phyloP scores from a whole-genome alignment of 202 grass and related monocot species.

The Saccharum hybrid region DNA sequence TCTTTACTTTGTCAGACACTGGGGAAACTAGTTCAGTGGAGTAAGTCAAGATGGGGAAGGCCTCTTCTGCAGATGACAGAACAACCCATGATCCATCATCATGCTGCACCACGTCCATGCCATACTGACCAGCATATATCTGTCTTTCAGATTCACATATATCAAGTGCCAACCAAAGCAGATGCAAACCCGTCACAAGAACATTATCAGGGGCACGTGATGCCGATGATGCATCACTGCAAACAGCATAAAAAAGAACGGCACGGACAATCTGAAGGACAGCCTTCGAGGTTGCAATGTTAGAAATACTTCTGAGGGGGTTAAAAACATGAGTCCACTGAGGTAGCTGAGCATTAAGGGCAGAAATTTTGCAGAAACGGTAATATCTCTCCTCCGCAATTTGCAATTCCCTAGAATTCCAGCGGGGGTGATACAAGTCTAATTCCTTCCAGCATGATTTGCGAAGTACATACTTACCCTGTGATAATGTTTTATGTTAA shows the following conservation, averaged over 20 bases:
- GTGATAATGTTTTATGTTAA: conserved; percentile 34
- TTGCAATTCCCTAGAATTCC: conserved; percentile 96
- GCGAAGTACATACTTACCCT: conserved; percentile 92
- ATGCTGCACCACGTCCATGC: conserved; percentile 57
- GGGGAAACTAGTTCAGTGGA: conserved; percentile 65
- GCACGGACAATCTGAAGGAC: conserved; percentile 79
- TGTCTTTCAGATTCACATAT: conserved; percentile 73
- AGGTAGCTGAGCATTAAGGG: conserved; percentile 86
- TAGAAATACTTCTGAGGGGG: conserved; percentile 68
- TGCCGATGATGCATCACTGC: conserved; percentile 45
- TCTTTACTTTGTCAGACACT: conserved; percentile 58
- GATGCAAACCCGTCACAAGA: conserved; percentile 83
- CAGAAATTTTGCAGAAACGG: conserved; percentile 85
- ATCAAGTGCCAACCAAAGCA: conserved; percentile 85
- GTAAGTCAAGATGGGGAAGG: conserved; percentile 67
- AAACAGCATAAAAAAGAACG: conserved; percentile 83
- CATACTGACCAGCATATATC: conserved; percentile 38
- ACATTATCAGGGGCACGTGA: conserved; percentile 86
- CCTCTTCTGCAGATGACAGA: conserved; percentile 51
- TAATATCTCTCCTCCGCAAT: conserved; percentile 97
- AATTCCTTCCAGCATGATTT: conserved; percentile 93
- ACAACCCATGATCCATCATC: conserved; percentile 65
- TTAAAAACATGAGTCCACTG: conserved; percentile 72
- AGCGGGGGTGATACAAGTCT: conserved; percentile 94
- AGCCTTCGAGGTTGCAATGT: conserved; percentile 82